Conservation (phyloP, 257 asterid species). For the Gynochthodes officinalis region DNA sequence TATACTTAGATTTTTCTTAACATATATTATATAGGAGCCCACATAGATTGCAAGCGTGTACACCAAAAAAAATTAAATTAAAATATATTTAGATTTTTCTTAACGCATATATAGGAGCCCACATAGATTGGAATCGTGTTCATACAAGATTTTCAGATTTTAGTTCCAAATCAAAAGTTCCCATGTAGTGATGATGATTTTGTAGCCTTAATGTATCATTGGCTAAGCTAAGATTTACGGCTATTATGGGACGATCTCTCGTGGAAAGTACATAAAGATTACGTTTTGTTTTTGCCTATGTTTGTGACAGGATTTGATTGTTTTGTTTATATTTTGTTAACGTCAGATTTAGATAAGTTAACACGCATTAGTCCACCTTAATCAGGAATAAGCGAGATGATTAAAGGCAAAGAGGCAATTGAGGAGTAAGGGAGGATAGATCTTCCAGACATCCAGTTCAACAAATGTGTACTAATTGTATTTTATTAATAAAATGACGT, state of each 20-base stretch:
- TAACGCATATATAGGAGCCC: slow-evolving; percentile 20
- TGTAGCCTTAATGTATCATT: slow-evolving; percentile 2
- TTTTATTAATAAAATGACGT: too few relatives aligned
- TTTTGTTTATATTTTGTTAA: background rate
- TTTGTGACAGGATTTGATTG: background rate
- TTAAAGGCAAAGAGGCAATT: too few relatives aligned
- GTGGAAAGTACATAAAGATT: slow-evolving; percentile 2
- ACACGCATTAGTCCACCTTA: slow-evolving; percentile 12
- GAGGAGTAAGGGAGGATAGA: too few relatives aligned
- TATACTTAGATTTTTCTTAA: background rate
- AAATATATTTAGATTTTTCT: background rate
- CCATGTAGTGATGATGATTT: slow-evolving; percentile 5
- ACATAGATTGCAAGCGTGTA: slow-evolving; percentile 20
- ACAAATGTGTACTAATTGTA: too few relatives aligned
- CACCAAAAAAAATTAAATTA: background rate
- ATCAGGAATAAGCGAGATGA: too few relatives aligned
- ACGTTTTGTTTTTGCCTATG: background rate
- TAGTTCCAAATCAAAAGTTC: background rate
- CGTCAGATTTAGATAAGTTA: slow-evolving; percentile 6
- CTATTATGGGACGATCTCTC: background rate
- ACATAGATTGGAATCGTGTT: slow-evolving; percentile 20
- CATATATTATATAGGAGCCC: slow-evolving; percentile 23
- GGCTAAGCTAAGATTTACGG: background rate
- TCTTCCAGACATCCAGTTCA: too few relatives aligned
- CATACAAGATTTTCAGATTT: background rate